Base-by-base conservation (phyloP, 768 basidiomycete species). In the Flagelloscypha sp. region DNA sequence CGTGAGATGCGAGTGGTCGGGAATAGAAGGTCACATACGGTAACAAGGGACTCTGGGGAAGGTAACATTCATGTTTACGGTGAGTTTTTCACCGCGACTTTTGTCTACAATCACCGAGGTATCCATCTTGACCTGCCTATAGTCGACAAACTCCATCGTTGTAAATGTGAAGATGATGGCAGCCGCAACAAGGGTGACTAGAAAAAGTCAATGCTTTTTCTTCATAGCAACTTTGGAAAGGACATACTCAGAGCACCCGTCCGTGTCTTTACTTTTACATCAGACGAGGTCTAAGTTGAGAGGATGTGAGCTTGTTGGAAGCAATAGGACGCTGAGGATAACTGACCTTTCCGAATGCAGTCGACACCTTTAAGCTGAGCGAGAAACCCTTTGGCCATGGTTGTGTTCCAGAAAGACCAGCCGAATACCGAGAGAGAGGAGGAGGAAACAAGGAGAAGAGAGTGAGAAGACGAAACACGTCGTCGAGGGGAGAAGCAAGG, bases 21-120 rank as follows among this genome's bases (percentile, higher is more conserved):
- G 13, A 22, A 15, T 17, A 21, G 20, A 9, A 37, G 28, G 12
- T 7, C 20, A 73, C 92, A 65, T 56, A 97, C 94, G 67, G 62
- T 94, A 98, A 61, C 95, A 99, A 18, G 95, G 95, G 22, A 99
- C 92, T 50, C 88, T 74, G 1, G 95, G 94, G 63, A 97, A 99
- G 5, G 89, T 92, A 38, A 99, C 60, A 52, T 98, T 93, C 58
- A 99, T 62, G 51, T 78, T 80, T 23, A 95, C 88, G 13, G 84
- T 85, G 46, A 99, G 64, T 54, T 86, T 93, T 68, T 98, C 89
- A 31, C 95, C 95, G 58, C 95, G 68, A 47, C 86, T 87, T 61
- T 82, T 77, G 70, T 99, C 95, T 15, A 99, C 95, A 24, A 90
- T 72, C 44, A 98, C 83, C 2, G 88, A 89, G 3, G 95, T 89